Percentiles rank a stretch among this genome's conserved stretches.
Conservation (phyloP, 306 rosid species). For the Pueraria montana region DNA sequence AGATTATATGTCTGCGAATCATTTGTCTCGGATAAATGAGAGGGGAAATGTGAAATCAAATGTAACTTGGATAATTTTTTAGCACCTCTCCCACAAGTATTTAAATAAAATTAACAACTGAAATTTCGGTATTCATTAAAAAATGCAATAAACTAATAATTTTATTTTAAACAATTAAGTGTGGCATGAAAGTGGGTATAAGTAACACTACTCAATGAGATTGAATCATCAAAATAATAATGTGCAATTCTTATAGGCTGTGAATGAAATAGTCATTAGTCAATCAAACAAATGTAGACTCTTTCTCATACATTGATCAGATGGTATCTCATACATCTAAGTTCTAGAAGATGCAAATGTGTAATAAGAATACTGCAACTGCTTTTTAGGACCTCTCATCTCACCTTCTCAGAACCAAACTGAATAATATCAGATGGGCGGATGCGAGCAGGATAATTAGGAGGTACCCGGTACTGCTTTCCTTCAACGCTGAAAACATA, state of each 20-base stretch:
- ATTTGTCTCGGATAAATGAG: background rate
- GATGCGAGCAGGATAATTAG: slow-evolving; percentile 70
- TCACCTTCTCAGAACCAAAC: slow-evolving; percentile 82
- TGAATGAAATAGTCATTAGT: background rate
- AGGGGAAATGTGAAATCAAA: background rate
- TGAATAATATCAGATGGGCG: slow-evolving; percentile 67
- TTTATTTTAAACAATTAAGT: background rate
- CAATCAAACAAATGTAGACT: background rate
- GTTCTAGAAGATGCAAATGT: slow-evolving; percentile 14
- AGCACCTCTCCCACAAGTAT: background rate
- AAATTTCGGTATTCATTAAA: background rate
- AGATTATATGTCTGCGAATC: background rate
- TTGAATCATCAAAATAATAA: background rate
- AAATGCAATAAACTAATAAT: background rate
- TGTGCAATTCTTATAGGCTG: background rate
- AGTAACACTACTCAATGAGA: slow-evolving; percentile 3
- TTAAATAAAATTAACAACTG: background rate
- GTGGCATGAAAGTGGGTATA: background rate
- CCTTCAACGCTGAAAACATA: slow-evolving; percentile 70
- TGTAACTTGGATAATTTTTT: background rate
- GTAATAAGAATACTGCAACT: slow-evolving; percentile 6
- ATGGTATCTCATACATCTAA: slow-evolving; percentile 22
- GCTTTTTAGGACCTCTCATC: background rate
- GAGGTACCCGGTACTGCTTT: slow-evolving; percentile 64
- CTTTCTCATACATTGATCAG: background rate